Evolutionary conservation across 345 rosid genomes (phyloP), one percentile per base, ranked within the genome.

Genomic region (Pugionium dolabratum): DNA sequence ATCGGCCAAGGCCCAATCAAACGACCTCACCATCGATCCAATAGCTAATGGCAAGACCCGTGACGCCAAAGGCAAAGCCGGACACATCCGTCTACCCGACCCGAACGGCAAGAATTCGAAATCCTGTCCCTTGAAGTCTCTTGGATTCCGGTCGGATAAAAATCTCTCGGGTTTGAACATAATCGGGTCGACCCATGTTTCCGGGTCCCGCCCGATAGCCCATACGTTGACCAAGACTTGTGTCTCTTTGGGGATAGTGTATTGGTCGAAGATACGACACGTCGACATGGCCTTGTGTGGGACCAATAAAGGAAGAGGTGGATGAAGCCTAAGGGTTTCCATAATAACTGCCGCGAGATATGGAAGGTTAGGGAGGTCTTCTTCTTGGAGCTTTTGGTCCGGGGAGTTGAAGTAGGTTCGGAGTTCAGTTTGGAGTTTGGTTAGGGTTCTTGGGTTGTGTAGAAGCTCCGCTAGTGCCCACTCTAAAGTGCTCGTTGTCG

Each of bases 391-490:
- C 57, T 78, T 85, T 10, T 78, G 64, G 60, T 59, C 53, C 0
- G 75, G 50, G 3, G 76, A 62, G 1, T 25, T 68, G 9, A 82
- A 47, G 29, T 43, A 61, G 43, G 26, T 79, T 69, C 89, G 75
- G 3, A 91, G 62, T 71, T 88, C 93, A 1, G 70, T 58, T 62
- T 88, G 97, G 54, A 79, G 82, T 66, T 75, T 83, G 29, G 52
- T 18, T 8, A 88, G 69, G 2, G 39, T 36, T 37, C 36, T 57
- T 54, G 88, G 91, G 45, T 86, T 80, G 54, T 56, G 83, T 9
- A 89, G 71, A 9, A 91, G 94, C 63, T 88, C 97, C 0, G 94
- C 82, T 85, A 91, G 79, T 43, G 97, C 91, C 97, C 97, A 91
- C 69, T 88, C 96, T 50, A 91, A 71, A 1, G 94, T 88, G 81